A percentile compares a stretch with the other conserved stretches of the same genome.
Evolutionary conservation across 2,329 filamentous ascomycete species (phyloP).

Genomic region (Cercospora zeina): DNA sequence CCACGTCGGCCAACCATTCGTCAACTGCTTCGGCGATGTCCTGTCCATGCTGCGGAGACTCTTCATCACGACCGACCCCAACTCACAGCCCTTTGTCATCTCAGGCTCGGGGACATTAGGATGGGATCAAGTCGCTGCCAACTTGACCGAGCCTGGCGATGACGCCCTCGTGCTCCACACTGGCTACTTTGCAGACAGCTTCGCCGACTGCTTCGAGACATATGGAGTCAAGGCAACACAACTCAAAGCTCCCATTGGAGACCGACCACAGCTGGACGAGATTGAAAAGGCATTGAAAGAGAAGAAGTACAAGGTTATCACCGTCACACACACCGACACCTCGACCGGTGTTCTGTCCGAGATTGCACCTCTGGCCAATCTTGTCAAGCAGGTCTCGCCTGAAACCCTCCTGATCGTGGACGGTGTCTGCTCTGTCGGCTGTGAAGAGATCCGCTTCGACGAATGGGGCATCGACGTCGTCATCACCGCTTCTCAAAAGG

Average conservation of each 20-base stretch:
- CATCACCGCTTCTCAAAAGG: slow-evolving; percentile 93
- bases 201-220: slow-evolving; percentile 85
- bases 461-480: slow-evolving; percentile 92
- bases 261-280: slow-evolving; percentile 79
- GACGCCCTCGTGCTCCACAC: slow-evolving; percentile 90
- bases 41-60: slow-evolving; percentile 85
- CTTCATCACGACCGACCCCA: slow-evolving; percentile 82
- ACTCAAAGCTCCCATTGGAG: slow-evolving; percentile 83
- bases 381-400: slow-evolving; percentile 83
- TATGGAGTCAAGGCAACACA: slow-evolving; percentile 91
- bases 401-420: slow-evolving; percentile 91
- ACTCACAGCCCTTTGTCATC: slow-evolving; percentile 87
- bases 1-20: slow-evolving; percentile 86
- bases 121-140: slow-evolving; percentile 95
- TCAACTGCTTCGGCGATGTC: slow-evolving; percentile 86
- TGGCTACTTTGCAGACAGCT: slow-evolving; percentile 95
- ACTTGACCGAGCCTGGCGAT: slow-evolving; percentile 85
- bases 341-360: slow-evolving; percentile 95
- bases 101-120: slow-evolving; percentile 93
- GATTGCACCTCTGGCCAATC: slow-evolving; percentile 76
- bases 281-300: slow-evolving; percentile 84
- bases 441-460: slow-evolving; percentile 94
- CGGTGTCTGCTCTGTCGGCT: slow-evolving; percentile 94
- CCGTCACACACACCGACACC: slow-evolving; percentile 95
- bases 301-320: slow-evolving; percentile 92